Percentiles rank a stretch among this genome's conserved stretches.
These are phyloP conservation scores for Fimicolochytrium jonesii DNA, from an alignment of 192 early-diverging fungal genomes.

Conservation along the genomic window DNA sequence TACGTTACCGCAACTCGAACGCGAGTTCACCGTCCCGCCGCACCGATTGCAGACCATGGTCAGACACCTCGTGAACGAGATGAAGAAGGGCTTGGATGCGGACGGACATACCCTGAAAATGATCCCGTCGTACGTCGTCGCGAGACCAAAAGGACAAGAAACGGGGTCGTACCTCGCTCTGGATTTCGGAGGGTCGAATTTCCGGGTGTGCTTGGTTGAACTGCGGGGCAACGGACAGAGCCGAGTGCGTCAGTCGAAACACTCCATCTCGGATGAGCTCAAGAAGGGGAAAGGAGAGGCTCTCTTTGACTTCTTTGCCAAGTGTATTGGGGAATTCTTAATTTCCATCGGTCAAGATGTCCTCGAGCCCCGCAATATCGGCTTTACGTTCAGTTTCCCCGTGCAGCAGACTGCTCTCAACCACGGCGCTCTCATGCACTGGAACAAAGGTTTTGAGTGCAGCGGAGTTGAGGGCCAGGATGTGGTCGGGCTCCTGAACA, in stretches of 20 bases:
- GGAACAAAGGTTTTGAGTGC: constrained; percentile 86
- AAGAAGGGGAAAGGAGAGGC: constrained; percentile 67
- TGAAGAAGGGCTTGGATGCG: constrained; percentile 41
- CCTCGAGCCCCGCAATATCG: constrained; percentile 34
- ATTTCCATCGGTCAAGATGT: constrained; percentile 28
- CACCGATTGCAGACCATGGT: constrained; percentile 40
- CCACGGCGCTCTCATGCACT: constrained; percentile 46
- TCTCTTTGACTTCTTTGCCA: constrained; percentile 91
- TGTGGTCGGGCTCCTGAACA: constrained; percentile 78
- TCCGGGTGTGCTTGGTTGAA: constrained; percentile 80
- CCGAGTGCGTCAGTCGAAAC: constrained; percentile 70
- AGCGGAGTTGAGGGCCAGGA: constrained; percentile 76
- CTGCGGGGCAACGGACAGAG: constrained; percentile 74
- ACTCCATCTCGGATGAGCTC: constrained; percentile 69
- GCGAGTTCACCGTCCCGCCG: constrained; percentile 33
- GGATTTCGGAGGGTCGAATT: constrained; percentile 94
- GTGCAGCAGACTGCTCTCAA: constrained; percentile 69
- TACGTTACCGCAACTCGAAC: constrained; percentile 32
- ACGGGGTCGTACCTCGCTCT: constrained; percentile 84
- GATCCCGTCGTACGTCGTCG: constrained; percentile 90
- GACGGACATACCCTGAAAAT: constrained; percentile 54
- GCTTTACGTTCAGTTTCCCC: constrained; percentile 98
- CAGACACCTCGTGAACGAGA: constrained; percentile 43
- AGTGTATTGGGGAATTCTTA: constrained; percentile 77
- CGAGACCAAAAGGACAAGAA: constrained; percentile 77